Conservation (phyloP, 2,329 filamentous ascomycete species). For the Golovinomyces cichoracearum region DNA sequence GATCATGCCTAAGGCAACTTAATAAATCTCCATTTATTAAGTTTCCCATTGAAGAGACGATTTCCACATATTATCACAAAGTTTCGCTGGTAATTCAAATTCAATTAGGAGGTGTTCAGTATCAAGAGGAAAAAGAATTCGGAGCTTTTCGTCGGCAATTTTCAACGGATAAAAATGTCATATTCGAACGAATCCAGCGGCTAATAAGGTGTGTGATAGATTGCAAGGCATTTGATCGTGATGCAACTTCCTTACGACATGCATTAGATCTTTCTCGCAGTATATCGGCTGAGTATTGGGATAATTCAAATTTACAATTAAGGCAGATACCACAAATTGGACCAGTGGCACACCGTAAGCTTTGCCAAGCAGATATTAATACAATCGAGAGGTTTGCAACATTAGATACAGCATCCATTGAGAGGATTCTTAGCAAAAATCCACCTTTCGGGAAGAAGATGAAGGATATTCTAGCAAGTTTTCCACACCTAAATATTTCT, state of each 20-base stretch:
- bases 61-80: constrained; percentile 44
- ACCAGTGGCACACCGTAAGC: constrained; percentile 43
- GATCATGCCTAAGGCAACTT: constrained; percentile 40
- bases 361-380: constrained; percentile 43
- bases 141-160: constrained; percentile 29
- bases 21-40: constrained; percentile 44
- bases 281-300: constrained; percentile 47
- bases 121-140: constrained; percentile 31
- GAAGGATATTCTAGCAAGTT: constrained; percentile 35
- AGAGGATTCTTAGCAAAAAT: constrained; percentile 50
- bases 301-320: constrained; percentile 54
- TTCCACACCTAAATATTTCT: constrained; percentile 32
- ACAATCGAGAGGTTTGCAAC: constrained; percentile 43
- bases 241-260: constrained; percentile 40
- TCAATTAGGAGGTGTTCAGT: constrained; percentile 40
- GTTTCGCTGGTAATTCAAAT: constrained; percentile 54
- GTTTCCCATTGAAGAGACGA: constrained; percentile 41
- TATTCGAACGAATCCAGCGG: constrained; percentile 44
- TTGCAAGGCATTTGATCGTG: constrained; percentile 31
- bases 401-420: constrained; percentile 45
- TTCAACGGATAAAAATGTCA: constrained; percentile 30
- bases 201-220: constrained; percentile 53
- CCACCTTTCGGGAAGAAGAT: constrained; percentile 58
- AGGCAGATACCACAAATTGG: constrained; percentile 64
- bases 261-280: constrained; percentile 57